A percentile compares a stretch with the other conserved stretches of the same genome.
Evolutionary conservation across 2,329 filamentous ascomycete species (phyloP).

Genomic region (Aspergillus unguis): DNA sequence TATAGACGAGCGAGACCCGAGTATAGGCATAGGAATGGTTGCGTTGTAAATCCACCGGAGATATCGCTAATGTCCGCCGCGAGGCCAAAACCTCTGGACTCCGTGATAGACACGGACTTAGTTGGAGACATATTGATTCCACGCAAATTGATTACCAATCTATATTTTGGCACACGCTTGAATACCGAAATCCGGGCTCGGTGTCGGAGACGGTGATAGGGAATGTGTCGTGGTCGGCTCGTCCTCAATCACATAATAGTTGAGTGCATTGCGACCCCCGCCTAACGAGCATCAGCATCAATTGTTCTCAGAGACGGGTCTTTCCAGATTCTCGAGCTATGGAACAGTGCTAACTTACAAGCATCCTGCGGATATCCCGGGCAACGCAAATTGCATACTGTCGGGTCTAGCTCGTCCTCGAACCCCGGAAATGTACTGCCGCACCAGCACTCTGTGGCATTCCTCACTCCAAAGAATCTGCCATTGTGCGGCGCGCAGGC

Average conservation of each 20-base stretch:
- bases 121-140: no score
- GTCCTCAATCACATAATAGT: neutral
- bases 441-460: conserved; percentile 6
- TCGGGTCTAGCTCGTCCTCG: neutral
- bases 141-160: no score
- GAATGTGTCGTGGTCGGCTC: neutral
- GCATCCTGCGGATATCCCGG: neutral
- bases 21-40: neutral
- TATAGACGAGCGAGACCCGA: neutral
- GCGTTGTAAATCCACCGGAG: no score
- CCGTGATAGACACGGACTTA: no score
- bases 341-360: neutral
- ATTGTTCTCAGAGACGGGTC: no score
- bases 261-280: neutral
- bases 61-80: no score
- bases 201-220: neutral
- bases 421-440: neutral
- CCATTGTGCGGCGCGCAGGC: neutral
- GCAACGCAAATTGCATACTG: conserved; percentile 4
- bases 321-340: neutral
- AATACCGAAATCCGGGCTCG: neutral
- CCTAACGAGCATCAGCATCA: neutral
- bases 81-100: no score
- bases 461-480: neutral
- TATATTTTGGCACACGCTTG: neutral